These are phyloP conservation scores for Petunia hybrid DNA, from an alignment of 305 asterid genomes.

Conservation along the genomic window DNA sequence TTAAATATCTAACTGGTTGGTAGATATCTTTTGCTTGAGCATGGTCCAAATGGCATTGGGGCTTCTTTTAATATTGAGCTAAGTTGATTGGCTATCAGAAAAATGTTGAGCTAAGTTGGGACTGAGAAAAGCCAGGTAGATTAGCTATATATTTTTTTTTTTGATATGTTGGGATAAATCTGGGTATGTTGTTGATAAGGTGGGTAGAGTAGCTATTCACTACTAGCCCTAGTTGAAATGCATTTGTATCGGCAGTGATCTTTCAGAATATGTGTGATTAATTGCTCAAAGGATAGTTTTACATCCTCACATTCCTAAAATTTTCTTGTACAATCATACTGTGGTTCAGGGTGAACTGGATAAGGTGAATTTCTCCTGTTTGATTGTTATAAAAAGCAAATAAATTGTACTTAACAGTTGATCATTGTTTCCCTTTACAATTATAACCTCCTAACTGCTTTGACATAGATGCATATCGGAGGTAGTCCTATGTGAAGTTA, in stretches of 20 bases:
- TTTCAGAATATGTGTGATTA: constrained; percentile 2
- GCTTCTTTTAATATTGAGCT: not conserved
- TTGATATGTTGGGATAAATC: no score
- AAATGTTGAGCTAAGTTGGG: not conserved
- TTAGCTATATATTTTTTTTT: not conserved
- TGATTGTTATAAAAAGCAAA: not conserved
- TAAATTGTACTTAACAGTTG: not conserved
- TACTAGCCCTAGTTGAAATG: not conserved
- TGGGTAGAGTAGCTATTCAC: not conserved
- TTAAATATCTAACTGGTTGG: not conserved
- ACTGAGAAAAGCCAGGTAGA: not conserved
- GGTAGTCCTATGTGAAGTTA: not conserved
- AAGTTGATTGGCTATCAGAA: not conserved
- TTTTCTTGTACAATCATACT: not conserved
- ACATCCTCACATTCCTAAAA: not conserved
- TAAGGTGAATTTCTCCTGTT: not conserved
- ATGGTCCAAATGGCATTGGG: not conserved
- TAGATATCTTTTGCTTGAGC: not conserved
- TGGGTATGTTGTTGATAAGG: no score
- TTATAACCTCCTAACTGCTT: not conserved
- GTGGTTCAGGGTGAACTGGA: not conserved
- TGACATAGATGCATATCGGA: not conserved
- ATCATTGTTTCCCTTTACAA: no score
- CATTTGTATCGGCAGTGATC: not conserved
- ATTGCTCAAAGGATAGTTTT: not conserved